phyloP scores from a whole-genome alignment of 805 yeast species.

The Yarrowia bubula region DNA sequence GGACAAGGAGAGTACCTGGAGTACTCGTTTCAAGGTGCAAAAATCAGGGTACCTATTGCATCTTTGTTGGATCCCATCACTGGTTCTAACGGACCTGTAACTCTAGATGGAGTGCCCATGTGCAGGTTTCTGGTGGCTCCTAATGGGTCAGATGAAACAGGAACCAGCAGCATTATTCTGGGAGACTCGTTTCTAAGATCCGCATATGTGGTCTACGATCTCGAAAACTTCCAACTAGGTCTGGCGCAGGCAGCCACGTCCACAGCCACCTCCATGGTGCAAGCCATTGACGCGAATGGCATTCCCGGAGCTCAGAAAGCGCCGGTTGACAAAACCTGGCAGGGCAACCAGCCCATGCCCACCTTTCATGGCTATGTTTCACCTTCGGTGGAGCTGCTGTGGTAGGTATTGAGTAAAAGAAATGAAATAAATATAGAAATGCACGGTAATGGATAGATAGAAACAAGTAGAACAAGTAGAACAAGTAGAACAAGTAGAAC shows the following conservation, averaged over 20 bases:
- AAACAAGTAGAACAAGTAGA: too few relatives aligned
- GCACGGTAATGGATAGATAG: neutral
- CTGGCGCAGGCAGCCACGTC: constrained; percentile 49
- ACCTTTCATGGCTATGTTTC: constrained; percentile 5
- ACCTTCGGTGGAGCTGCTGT: neutral
- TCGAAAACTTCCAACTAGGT: constrained; percentile 55
- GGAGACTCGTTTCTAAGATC: constrained; percentile 67
- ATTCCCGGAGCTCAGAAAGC: constrained; percentile 4
- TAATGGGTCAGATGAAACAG: neutral
- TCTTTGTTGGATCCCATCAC: constrained; percentile 45
- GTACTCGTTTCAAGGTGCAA: constrained; percentile 85
- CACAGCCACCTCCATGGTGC: constrained; percentile 28
- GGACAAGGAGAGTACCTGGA: constrained; percentile 78
- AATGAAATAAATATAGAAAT: neutral
- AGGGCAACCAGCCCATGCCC: constrained; percentile 11
- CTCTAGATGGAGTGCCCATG: neutral
- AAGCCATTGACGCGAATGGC: neutral
- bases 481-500: too few relatives aligned
- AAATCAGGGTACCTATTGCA: constrained; percentile 82
- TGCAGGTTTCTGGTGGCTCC: constrained; percentile 31
- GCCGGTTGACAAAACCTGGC: neutral
- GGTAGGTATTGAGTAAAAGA: neutral
- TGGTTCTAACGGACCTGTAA: neutral
- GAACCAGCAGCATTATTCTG: constrained; percentile 10
- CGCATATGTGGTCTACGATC: constrained; percentile 65